Evolutionary conservation across 768 basidiomycete species (phyloP), one percentile per base, ranked within the genome.

Genomic region (Lactarius indigo): DNA sequence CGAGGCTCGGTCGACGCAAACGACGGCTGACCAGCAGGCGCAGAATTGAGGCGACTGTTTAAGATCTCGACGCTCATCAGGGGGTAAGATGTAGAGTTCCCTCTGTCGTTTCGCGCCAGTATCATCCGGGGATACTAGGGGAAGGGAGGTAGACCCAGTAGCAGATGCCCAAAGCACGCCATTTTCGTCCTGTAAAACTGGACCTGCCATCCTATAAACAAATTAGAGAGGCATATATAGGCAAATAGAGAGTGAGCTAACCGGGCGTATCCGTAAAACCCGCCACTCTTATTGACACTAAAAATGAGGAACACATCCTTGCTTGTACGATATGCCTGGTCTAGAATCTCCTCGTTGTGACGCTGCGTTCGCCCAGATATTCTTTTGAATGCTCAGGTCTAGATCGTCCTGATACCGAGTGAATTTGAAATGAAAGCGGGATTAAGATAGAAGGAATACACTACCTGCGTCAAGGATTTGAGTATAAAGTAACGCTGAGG

Each of bases 251-350:
- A 54, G n/a, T 18, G 39, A 30, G 77, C 80, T 67, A 76, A 94
- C 87, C 84, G 86, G 13, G 93, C 95, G 74, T 92, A 96, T 26
- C 96, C 96, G 72, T 90, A 97, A 74, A 97, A 98, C 75, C 94
- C 93, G 41, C 96, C 94, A 64, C 90, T 91, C 75, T 90, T 93
- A 78, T 98, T 98, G 20, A 92, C 96, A 41, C 94, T 85, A 72
- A 98, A 98, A 64, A 98, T 87, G 54, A 98, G 83, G 72, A 83
- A 91, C 4, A 98, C 96, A 30, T 96, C 91, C 69, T 85, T 83
- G 68, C 90, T 89, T 3, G 94, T 97, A n/a, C 95, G 87, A 76
- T 82, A 98, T 0, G 96, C 96, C 75, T 93, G 93, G 70, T 98
- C 94, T 18, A 97, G 80, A 57, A 96, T 87, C 10, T 85, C 86